Percentiles rank a stretch among this genome's conserved stretches.
phyloP scores from a whole-genome alignment of 2,329 filamentous ascomycete species.

The Hirsutella rhossiliensis region DNA sequence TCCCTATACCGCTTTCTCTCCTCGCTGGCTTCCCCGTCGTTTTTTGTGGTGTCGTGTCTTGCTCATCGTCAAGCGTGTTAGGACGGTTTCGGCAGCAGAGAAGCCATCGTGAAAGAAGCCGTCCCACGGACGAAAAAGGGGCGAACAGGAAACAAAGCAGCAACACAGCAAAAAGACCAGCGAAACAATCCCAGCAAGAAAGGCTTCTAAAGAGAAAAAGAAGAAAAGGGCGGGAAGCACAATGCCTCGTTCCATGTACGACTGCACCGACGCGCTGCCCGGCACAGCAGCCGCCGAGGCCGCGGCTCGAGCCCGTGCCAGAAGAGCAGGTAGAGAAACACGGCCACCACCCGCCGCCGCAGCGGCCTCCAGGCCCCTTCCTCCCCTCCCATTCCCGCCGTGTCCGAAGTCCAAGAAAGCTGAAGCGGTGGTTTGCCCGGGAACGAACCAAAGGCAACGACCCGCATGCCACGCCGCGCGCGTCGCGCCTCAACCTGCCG shows the following conservation, averaged over 20 bases:
- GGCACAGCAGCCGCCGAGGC: neutral
- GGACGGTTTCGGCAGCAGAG: too few relatives aligned
- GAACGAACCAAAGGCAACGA: neutral
- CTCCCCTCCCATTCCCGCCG: neutral
- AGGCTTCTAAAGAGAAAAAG: too few relatives aligned
- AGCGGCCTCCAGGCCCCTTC: neutral
- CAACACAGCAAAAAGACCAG: too few relatives aligned
- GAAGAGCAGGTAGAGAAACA: neutral
- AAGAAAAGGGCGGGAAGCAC: neutral
- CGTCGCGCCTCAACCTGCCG: neutral
- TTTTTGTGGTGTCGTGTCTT: too few relatives aligned
- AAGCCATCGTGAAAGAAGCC: too few relatives aligned
- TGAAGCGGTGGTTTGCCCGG: neutral
- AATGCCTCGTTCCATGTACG: constrained; percentile 1
- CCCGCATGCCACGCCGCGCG: constrained; percentile 1
- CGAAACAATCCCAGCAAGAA: too few relatives aligned
- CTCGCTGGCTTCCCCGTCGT: too few relatives aligned
- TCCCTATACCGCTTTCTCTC: too few relatives aligned
- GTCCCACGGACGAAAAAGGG: too few relatives aligned
- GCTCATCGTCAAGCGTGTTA: too few relatives aligned
- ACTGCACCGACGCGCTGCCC: neutral
- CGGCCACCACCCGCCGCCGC: too few relatives aligned
- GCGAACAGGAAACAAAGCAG: too few relatives aligned
- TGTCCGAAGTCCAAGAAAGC: neutral
- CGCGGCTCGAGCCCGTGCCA: neutral